Base-by-base conservation (phyloP, 805 yeast species). In the Yarrowia osloensis region DNA sequence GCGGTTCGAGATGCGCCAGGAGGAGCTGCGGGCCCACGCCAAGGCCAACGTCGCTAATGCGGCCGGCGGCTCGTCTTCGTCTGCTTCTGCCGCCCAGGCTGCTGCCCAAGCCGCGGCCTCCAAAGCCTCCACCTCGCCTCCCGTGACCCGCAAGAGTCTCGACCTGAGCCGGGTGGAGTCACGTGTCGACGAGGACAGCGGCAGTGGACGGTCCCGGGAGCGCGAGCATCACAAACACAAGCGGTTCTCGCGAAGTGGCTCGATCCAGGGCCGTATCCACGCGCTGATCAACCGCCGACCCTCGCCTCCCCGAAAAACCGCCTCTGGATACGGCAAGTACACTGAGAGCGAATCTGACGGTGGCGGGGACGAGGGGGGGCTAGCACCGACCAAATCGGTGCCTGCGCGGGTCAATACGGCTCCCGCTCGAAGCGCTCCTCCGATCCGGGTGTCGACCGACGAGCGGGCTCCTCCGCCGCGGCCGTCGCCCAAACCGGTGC, bases 241-340 rank as follows among this genome's bases (percentile, higher is more conserved):
- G 71, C 74, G 68, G 73, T 70, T 68, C 70, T 77, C 44, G 68
- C 70, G 71, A 42, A 61, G 68, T 72, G 79, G 69, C 73, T 74
- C 73, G 69, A 76, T 74, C 66, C 81, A 71, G 73, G 75, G 73
- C 73, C 74, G 80, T 33, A 76, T 77, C 28, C 74, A 76, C 35
- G 69, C 70, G 40, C 74, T 76, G 37, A 70, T 77, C 44, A 71
- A 71, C 66, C 70, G 75, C 26, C 70, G 73, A 13, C 73, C 75
- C 50, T 83, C 84, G 13, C 83, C 84, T 2, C 78, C 83, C 0
- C 74, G 77, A 19, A 87, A 84, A 71, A 86, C 94, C 0, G 97
- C 97, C 0, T 76, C 81, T 5, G 97, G 97, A 0, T 91, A 92
- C 75, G 97, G 97, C 8, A 85, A 85, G 74, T 90, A 83, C 73